Conservation (phyloP, 768 basidiomycete species). For the Gymnopilus dilepis region DNA sequence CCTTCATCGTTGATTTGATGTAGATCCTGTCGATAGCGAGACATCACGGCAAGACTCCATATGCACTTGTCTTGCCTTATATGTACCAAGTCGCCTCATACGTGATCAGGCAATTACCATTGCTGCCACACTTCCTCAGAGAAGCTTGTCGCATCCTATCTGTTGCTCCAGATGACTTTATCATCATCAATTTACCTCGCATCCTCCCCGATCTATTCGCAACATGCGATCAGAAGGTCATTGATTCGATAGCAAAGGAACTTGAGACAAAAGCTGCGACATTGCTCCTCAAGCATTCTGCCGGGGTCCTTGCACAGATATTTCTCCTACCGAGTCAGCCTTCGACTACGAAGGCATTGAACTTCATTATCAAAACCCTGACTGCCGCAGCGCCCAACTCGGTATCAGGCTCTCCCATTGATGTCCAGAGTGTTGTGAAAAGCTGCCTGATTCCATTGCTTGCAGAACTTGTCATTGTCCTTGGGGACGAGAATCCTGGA, state of each 20-base stretch:
- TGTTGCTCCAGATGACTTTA: constrained; percentile 60
- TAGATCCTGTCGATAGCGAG: constrained; percentile 67
- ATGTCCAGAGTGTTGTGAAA: constrained; percentile 60
- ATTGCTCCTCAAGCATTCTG: constrained; percentile 45
- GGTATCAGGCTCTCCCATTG: constrained; percentile 39
- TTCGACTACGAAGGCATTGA: constrained; percentile 61
- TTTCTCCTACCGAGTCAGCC: constrained; percentile 62
- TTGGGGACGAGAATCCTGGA: constrained; percentile 70
- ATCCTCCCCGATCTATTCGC: constrained; percentile 77
- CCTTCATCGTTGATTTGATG: neutral
- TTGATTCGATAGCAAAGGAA: constrained; percentile 66
- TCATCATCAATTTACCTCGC: constrained; percentile 63
- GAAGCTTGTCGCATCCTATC: constrained; percentile 76
- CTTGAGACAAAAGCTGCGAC: constrained; percentile 39
- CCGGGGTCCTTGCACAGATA: constrained; percentile 67
- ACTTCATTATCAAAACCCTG: constrained; percentile 69
- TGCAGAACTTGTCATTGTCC: constrained; percentile 72
- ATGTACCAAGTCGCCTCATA: constrained; percentile 70
- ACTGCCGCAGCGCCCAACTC: constrained; percentile 36
- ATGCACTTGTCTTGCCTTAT: constrained; percentile 72
- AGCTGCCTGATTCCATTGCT: constrained; percentile 74
- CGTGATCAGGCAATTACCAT: constrained; percentile 60
- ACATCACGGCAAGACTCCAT: constrained; percentile 62
- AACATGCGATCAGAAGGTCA: constrained; percentile 56
- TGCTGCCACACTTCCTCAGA: constrained; percentile 59